These are phyloP conservation scores for Colletotrichum salicis DNA, from an alignment of 2,329 filamentous ascomycete species.

Conservation along the genomic window DNA sequence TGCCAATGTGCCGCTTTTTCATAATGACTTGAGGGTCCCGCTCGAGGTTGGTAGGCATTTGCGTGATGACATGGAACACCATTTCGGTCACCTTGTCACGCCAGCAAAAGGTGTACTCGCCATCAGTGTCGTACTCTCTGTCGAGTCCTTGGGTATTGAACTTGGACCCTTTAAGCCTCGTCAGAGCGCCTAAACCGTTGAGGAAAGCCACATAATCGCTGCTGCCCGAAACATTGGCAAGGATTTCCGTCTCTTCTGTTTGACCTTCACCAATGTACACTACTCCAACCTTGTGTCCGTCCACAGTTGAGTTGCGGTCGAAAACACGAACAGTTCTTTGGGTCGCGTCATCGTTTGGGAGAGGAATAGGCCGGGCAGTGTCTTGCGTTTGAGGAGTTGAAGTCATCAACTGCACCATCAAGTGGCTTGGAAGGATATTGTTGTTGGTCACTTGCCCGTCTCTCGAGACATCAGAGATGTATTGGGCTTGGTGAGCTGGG, in stretches of 20 bases:
- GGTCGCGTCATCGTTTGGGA: constrained; percentile 77
- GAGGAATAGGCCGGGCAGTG: constrained; percentile 75
- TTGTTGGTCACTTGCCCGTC: constrained; percentile 66
- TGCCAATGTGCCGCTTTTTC: constrained; percentile 96
- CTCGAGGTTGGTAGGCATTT: constrained; percentile 92
- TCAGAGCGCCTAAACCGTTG: constrained; percentile 82
- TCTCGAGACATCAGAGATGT: constrained; percentile 58
- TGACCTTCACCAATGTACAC: constrained; percentile 93
- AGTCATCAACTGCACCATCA: constrained; percentile 76
- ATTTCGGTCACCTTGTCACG: constrained; percentile 94
- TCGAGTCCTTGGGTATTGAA: constrained; percentile 97
- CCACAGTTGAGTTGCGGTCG: constrained; percentile 88
- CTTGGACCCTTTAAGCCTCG: constrained; percentile 80
- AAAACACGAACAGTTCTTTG: constrained; percentile 82
- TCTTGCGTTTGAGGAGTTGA: constrained; percentile 69
- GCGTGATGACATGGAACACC: constrained; percentile 93
- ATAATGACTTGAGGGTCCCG: constrained; percentile 79
- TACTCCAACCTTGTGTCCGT: constrained; percentile 94
- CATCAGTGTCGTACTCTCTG: constrained; percentile 79
- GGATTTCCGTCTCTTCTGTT: constrained; percentile 82
- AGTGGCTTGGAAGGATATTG: constrained; percentile 76
- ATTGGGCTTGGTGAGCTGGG: constrained; percentile 65
- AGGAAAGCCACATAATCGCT: constrained; percentile 90
- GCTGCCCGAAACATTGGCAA: constrained; percentile 87
- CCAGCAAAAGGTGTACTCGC: constrained; percentile 92